phyloP scores from a whole-genome alignment of 176 grass and related monocot species.

The Musa acuminata region DNA sequence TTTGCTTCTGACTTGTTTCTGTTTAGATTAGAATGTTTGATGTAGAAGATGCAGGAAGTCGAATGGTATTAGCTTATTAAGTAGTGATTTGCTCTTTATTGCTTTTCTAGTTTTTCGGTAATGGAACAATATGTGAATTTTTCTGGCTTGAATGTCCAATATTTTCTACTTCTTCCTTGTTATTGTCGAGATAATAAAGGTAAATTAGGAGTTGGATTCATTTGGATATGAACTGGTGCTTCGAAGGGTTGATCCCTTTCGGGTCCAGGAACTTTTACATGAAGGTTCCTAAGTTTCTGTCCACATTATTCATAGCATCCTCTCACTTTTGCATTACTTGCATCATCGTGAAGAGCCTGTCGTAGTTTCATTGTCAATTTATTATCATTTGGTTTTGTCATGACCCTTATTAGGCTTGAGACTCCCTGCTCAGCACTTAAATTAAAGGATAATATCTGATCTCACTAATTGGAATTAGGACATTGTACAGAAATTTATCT shows the following conservation, averaged over 20 bases:
- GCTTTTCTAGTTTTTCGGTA: background rate
- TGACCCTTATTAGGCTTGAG: background rate
- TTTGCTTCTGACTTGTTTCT: conserved; percentile 6
- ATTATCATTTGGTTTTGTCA: background rate
- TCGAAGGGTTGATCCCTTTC: background rate
- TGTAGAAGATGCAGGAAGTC: background rate
- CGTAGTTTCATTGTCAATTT: background rate
- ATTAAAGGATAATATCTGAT: background rate
- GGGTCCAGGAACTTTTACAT: background rate
- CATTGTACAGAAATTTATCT: background rate
- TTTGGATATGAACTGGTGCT: background rate
- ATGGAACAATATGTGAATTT: conserved; percentile 4
- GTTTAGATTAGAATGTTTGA: conserved; percentile 12
- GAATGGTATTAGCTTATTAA: background rate
- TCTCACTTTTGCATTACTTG: background rate
- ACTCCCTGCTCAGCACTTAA: background rate
- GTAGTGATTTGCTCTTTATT: background rate
- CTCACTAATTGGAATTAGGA: background rate
- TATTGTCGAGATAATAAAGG: background rate
- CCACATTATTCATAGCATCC: background rate
- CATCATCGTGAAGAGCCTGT: background rate
- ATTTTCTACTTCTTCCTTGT: background rate
- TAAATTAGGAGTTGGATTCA: background rate
- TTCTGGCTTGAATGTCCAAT: background rate
- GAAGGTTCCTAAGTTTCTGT: background rate